Conservation (phyloP, 2,329 filamentous ascomycete species). For the Ophiostoma sp. region DNA sequence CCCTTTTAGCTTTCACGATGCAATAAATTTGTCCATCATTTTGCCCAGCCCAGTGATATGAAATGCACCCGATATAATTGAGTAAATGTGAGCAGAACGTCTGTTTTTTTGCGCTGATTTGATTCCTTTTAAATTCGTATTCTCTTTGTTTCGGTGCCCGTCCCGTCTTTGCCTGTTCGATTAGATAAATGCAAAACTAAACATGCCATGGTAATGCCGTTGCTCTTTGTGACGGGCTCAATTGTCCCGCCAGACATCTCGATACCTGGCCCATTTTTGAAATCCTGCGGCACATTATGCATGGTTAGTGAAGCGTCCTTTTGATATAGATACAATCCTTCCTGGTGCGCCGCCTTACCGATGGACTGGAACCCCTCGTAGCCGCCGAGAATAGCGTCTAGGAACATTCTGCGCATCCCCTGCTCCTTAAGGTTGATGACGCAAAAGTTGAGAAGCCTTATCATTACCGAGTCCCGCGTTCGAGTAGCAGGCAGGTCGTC, state of each 20-base stretch:
- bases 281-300: constrained; percentile 5
- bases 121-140: no score
- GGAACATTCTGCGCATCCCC: constrained; percentile 50
- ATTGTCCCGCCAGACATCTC: constrained; percentile 10
- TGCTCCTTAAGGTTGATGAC: constrained; percentile 42
- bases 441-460: constrained; percentile 50
- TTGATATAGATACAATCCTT: neutral
- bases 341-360: constrained; percentile 38
- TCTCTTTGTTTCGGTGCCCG: neutral
- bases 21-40: neutral
- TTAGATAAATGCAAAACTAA: no score
- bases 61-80: neutral
- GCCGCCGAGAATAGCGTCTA: constrained; percentile 50
- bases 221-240: neutral
- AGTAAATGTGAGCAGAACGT: neutral
- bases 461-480: constrained; percentile 46
- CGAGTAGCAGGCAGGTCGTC: constrained; percentile 42
- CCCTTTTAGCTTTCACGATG: constrained; percentile 8
- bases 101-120: no score
- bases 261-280: constrained; percentile 14
- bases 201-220: neutral
- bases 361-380: constrained; percentile 47
- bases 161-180: neutral
- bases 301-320: neutral
- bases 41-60: neutral